Evolutionary conservation across 495 filamentous ascomycete genomes (phyloP).

Genomic region (Schizothecium vesticola): DNA sequence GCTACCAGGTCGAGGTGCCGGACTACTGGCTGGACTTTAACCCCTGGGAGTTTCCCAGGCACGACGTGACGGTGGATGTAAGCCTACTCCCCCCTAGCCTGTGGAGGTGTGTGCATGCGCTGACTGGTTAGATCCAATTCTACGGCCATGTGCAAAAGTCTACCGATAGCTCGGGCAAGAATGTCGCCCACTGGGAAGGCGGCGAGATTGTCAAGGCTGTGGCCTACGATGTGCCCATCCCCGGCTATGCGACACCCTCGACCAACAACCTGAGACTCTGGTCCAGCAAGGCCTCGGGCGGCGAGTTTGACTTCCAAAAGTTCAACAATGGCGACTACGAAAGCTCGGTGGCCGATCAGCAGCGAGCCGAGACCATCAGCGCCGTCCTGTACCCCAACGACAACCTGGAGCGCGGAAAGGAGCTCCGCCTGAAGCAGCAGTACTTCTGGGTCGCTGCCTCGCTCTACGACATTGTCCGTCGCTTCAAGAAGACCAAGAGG

Average conservation of each 20-base stretch:
- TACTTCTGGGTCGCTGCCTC: constrained; percentile 99
- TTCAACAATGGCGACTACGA: constrained; percentile 99
- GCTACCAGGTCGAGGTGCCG: constrained; percentile 94
- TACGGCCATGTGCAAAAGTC: constrained; percentile 73
- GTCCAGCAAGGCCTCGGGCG: constrained; percentile 94
- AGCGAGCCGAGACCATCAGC: constrained; percentile 94
- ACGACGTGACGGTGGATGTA: constrained; percentile 85
- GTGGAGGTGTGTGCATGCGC: background rate
- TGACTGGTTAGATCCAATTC: constrained; percentile 67
- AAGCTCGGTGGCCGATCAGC: constrained; percentile 91
- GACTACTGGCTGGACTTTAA: constrained; percentile 99
- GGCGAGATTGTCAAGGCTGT: constrained; percentile 91
- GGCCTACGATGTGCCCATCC: constrained; percentile 92
- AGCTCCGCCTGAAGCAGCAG: constrained; percentile 95
- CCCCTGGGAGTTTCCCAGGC: constrained; percentile 96
- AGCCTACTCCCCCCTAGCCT: constrained; percentile 13
- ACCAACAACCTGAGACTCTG: constrained; percentile 96
- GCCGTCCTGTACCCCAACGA: constrained; percentile 97
- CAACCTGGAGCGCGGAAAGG: constrained; percentile 92
- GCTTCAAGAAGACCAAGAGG: constrained; percentile 95
- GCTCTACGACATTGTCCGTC: constrained; percentile 87
- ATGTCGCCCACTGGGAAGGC: constrained; percentile 71
- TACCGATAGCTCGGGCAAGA: constrained; percentile 71
- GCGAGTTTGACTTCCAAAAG: constrained; percentile 98
- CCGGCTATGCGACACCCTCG: constrained; percentile 80